phyloP scores from a whole-genome alignment of 164 flowering plant species.

The Brasenia schreberi region DNA sequence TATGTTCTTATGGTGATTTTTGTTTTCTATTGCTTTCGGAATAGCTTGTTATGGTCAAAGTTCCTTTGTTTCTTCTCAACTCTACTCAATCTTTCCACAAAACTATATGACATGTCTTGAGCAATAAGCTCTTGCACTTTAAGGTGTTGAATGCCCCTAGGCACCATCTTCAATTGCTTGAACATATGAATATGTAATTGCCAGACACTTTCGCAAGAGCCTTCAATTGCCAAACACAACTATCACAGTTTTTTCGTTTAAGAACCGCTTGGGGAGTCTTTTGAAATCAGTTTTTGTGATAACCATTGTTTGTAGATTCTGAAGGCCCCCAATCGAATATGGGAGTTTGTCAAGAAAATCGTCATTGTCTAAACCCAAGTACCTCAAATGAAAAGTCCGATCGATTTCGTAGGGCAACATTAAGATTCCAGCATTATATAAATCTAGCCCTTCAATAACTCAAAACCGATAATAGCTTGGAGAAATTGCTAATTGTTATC shows the following conservation, averaged over 20 bases:
- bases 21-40: too few relatives aligned
- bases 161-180: background rate
- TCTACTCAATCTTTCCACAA: too few relatives aligned
- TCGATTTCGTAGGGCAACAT: background rate
- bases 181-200: background rate
- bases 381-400: background rate
- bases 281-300: background rate
- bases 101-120: too few relatives aligned
- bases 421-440: background rate
- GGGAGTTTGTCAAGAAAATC: background rate
- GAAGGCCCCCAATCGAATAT: background rate
- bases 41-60: too few relatives aligned
- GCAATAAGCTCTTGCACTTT: background rate
- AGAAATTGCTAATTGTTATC: background rate
- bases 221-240: background rate
- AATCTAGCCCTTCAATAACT: background rate
- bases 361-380: background rate
- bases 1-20: too few relatives aligned
- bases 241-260: conserved; percentile 3
- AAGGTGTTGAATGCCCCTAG: background rate
- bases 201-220: too few relatives aligned
- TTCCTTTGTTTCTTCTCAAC: too few relatives aligned
- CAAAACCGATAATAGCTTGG: background rate
- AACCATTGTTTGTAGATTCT: conserved; percentile 3
- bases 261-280: conserved; percentile 1